Conservation (phyloP, 305 asterid species). For the Striga hermonthica region DNA sequence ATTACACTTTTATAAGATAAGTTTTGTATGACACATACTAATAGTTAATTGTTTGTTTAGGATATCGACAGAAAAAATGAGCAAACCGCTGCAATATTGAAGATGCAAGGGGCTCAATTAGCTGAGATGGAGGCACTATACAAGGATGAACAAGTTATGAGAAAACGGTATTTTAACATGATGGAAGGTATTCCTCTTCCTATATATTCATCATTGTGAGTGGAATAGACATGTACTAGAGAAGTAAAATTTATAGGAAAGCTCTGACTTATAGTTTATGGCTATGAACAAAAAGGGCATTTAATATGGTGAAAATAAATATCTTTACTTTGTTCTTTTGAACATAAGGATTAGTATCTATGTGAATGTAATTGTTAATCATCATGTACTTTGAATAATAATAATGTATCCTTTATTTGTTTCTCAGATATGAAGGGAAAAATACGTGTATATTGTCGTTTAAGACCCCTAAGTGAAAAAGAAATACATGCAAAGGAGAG, state of each 20-base stretch:
- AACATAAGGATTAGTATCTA: too few species aligned
- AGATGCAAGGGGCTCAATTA: constrained; percentile 93
- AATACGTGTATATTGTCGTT: constrained; percentile 85
- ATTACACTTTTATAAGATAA: neutral
- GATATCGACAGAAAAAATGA: constrained; percentile 90
- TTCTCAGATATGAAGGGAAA: constrained; percentile 90
- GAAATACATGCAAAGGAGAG: constrained; percentile 66
- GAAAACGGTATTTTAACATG: constrained; percentile 83
- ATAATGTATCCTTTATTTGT: constrained; percentile 18
- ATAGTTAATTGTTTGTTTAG: constrained; percentile 37
- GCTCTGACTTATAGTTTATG: too few species aligned
- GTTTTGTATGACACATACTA: constrained; percentile 11
- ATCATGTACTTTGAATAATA: constrained; percentile 22
- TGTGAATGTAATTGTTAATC: too few species aligned
- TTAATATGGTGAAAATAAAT: too few species aligned
- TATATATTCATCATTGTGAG: neutral
- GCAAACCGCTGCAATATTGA: constrained; percentile 89
- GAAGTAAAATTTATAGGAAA: too few species aligned
- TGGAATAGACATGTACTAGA: neutral
- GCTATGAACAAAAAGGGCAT: too few species aligned
- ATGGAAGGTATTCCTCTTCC: constrained; percentile 64
- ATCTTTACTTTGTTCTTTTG: too few species aligned
- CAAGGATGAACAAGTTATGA: constrained; percentile 85
- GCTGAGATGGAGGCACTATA: constrained; percentile 93
- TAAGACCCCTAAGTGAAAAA: constrained; percentile 82